These are phyloP conservation scores for Cladophialophora immunda DNA, from an alignment of 2,329 filamentous ascomycete species.

Conservation along the genomic window DNA sequence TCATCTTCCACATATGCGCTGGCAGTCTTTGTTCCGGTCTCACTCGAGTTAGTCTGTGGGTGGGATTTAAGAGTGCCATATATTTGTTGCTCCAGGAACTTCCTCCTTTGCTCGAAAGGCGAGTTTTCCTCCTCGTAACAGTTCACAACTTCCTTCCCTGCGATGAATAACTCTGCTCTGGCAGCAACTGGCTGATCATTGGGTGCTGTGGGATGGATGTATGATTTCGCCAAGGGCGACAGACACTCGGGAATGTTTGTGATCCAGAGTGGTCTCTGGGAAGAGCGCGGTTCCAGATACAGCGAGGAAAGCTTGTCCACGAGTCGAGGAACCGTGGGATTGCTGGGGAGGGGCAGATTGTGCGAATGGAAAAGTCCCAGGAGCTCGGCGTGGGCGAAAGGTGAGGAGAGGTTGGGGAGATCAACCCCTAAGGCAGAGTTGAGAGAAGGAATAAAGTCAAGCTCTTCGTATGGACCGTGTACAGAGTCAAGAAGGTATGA, in stretches of 20 bases:
- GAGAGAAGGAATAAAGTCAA: conserved; percentile 85
- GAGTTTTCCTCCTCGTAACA: conserved; percentile 99
- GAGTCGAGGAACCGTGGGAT: conserved; percentile 70
- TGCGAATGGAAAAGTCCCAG: conserved; percentile 63
- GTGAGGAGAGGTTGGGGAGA: conserved; percentile 68
- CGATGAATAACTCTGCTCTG: conserved; percentile 84
- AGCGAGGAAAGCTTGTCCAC: conserved; percentile 80
- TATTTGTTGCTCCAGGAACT: conserved; percentile 72
- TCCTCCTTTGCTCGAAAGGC: conserved; percentile 82
- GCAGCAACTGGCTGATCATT: conserved; percentile 79
- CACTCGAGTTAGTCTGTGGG: neutral
- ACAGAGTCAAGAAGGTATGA: conserved; percentile 50
- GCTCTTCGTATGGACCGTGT: conserved; percentile 63
- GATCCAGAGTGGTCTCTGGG: conserved; percentile 78
- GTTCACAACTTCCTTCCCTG: conserved; percentile 85
- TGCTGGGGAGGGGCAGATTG: conserved; percentile 58
- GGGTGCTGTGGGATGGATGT: conserved; percentile 65
- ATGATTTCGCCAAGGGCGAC: conserved; percentile 90
- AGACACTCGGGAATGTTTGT: conserved; percentile 89
- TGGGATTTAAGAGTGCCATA: conserved; percentile 39
- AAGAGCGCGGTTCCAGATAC: conserved; percentile 81
- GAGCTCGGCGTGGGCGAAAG: conserved; percentile 67
- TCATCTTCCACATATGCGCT: conserved; percentile 56
- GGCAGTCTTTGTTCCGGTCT: conserved; percentile 39
- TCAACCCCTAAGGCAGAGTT: conserved; percentile 71